A percentile compares a stretch with the other conserved stretches of the same genome.
phyloP scores from a whole-genome alignment of 23 red algal genomes.

The Cyanidioschyzon merolae region DNA sequence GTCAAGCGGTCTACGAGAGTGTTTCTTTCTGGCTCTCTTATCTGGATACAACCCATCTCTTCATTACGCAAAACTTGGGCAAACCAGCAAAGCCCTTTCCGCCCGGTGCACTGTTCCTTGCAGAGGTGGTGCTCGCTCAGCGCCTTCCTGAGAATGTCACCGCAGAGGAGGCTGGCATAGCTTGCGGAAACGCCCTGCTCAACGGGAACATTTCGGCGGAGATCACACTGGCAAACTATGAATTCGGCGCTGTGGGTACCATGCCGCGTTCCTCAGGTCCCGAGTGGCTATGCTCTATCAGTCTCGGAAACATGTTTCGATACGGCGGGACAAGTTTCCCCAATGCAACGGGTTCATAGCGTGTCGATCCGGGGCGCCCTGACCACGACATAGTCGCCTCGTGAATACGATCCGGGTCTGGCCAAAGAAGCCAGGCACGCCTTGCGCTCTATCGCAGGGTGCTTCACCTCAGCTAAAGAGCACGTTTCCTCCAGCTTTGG shows the following conservation, averaged over 20 bases:
- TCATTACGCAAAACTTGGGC: constrained; percentile 5
- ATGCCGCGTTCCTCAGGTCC: background rate
- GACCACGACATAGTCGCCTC: too few species aligned
- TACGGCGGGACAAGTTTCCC: constrained; percentile 4
- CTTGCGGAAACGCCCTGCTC: constrained; percentile 11
- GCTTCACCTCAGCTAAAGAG: too few species aligned
- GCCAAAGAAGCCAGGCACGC: too few species aligned
- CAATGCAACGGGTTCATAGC: background rate
- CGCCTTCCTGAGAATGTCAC: background rate
- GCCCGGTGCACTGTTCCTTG: background rate
- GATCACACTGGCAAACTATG: background rate
- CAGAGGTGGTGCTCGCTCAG: constrained; percentile 9
- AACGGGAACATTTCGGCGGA: background rate
- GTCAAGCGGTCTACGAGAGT: background rate
- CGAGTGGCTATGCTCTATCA: constrained; percentile 18
- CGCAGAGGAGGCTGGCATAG: background rate
- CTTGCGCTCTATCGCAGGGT: too few species aligned
- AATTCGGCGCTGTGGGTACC: background rate
- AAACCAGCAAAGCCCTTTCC: constrained; percentile 15
- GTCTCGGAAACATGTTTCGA: constrained; percentile 5
- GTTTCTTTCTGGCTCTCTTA: constrained; percentile 1
- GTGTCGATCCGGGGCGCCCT: too few species aligned
- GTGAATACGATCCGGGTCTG: too few species aligned
- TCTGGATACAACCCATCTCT: background rate
- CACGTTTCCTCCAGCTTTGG: too few species aligned